Evolutionary conservation across 83 land plant species (phyloP).

Genomic region (Larix sibirica): DNA sequence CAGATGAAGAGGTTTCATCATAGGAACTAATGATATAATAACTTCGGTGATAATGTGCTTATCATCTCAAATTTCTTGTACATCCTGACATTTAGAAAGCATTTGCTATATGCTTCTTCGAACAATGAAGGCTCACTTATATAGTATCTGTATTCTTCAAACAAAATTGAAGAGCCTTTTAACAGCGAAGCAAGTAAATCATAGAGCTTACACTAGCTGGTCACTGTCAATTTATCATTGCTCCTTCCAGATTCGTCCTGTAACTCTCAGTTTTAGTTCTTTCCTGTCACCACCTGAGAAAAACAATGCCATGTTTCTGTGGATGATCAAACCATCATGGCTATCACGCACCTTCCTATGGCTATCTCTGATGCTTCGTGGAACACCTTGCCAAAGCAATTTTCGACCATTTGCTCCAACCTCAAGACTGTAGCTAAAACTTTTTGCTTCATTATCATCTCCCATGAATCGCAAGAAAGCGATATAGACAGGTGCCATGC

Average conservation of each 20-base stretch:
- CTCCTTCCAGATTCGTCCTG: constrained; percentile 62
- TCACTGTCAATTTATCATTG: constrained; percentile 24
- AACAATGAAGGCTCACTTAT: too few species aligned
- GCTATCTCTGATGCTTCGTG: constrained; percentile 60
- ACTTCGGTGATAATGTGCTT: too few species aligned
- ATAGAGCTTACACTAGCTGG: too few species aligned
- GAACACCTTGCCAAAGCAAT: constrained; percentile 59
- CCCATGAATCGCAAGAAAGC: constrained; percentile 70
- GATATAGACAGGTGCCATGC: constrained; percentile 57
- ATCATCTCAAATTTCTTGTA: too few species aligned
- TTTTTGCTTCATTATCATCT: constrained; percentile 56
- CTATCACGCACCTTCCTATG: constrained; percentile 61
- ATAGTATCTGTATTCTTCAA: too few species aligned
- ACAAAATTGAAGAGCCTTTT: too few species aligned
- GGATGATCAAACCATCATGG: constrained; percentile 59
- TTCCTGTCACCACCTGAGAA: constrained; percentile 58
- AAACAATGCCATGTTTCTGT: constrained; percentile 55
- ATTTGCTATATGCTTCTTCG: too few species aligned
- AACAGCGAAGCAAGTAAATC: too few species aligned
- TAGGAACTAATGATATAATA: too few species aligned
- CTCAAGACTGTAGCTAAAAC: constrained; percentile 59
- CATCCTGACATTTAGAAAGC: too few species aligned
- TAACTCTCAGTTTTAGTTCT: constrained; percentile 54
- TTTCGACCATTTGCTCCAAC: constrained; percentile 68
- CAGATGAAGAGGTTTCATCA: too few species aligned